Conservation (phyloP, 1,139 yeast species). For the Kurtzmaniella natalensis region DNA sequence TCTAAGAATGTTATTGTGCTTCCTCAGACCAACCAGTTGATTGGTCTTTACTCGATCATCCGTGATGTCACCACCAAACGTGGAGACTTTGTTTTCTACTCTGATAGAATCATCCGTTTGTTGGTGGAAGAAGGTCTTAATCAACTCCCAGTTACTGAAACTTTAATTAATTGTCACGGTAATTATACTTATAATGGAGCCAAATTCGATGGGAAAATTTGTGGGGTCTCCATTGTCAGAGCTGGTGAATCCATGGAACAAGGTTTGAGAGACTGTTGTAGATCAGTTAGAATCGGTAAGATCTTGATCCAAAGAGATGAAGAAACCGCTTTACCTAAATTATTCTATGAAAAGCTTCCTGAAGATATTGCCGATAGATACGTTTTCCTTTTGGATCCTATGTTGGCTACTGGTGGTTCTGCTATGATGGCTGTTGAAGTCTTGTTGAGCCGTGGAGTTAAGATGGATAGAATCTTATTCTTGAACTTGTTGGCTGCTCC, state of each 20-base stretch:
- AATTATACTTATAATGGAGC: conserved; percentile 74
- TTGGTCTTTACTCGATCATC: conserved; percentile 84
- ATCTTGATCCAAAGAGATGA: conserved; percentile 96
- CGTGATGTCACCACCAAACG: conserved; percentile 76
- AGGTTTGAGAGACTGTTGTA: conserved; percentile 91
- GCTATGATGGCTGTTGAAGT: conserved; percentile 98
- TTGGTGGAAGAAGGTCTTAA: conserved; percentile 94
- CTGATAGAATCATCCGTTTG: conserved; percentile 89
- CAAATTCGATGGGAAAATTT: conserved; percentile 81
- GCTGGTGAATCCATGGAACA: conserved; percentile 99
- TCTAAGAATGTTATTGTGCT: conserved; percentile 59
- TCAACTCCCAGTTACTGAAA: conserved; percentile 77
- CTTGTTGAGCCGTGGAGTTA: conserved; percentile 78
- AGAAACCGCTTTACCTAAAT: conserved; percentile 70
- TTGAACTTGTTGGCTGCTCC: conserved; percentile 91
- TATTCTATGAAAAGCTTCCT: conserved; percentile 90
- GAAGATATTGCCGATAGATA: conserved; percentile 84
- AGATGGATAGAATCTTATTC: conserved; percentile 80
- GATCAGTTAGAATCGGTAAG: conserved; percentile 94
- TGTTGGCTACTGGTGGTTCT: conserved; percentile 98
- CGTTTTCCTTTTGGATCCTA: conserved; percentile 89
- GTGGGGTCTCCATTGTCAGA: conserved; percentile 95
- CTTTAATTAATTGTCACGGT: conserved; percentile 71
- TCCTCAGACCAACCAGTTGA: conserved; percentile 85
- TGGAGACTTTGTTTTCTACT: conserved; percentile 90